Base-by-base conservation (phyloP, 2,329 filamentous ascomycete species). In the Cytospora mali region DNA sequence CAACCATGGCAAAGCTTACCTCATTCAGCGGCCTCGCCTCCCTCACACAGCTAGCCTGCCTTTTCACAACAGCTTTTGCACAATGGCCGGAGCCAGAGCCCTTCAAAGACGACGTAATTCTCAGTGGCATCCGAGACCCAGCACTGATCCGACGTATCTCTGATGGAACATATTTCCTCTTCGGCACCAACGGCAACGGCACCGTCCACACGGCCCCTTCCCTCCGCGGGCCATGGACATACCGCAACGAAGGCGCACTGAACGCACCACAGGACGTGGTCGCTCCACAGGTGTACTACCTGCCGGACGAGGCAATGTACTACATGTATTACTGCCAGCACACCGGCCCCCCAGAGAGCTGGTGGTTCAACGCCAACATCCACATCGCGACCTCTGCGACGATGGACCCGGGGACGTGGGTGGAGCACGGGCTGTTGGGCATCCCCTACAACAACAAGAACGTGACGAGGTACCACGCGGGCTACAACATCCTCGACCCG, bases 331-430 rank as follows among this genome's bases (percentile, higher is more conserved):
- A 59, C 23, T 59, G 48, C 13, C 49, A 53, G 31, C 57, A 59
- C 57, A 46, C 31, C 3, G 57, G 57, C 1, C 10, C 16, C 6
- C 21, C 48, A 9, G 33, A 49, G 21, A 5, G 31, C 25, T 52
- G 31, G 49, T 59, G 52, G 31, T 59, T 35, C 29, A 59, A 18
- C 29, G 57, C 57, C 9, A 52, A 59, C 46, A 89, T 90, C 66
- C 88, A 88, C 21, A 73, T 79, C 18, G 80, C 79, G 6, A 78
- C 69, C 29, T 75, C 73, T 1, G 23, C 58, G 11, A 65, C 51
- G 53, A 33, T 70, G 42, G 68, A 70, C 42, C 48, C 28, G 31
- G 76, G 81, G 23, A 77, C 73, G 6, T 85, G 81, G 81, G 83
- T 77, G 5, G 83, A 86, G 61, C 77, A 75, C 4, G 84, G 84